Base-by-base conservation (phyloP, 352 stramenopile genomes). In the Phytophthora chlamydospora region DNA sequence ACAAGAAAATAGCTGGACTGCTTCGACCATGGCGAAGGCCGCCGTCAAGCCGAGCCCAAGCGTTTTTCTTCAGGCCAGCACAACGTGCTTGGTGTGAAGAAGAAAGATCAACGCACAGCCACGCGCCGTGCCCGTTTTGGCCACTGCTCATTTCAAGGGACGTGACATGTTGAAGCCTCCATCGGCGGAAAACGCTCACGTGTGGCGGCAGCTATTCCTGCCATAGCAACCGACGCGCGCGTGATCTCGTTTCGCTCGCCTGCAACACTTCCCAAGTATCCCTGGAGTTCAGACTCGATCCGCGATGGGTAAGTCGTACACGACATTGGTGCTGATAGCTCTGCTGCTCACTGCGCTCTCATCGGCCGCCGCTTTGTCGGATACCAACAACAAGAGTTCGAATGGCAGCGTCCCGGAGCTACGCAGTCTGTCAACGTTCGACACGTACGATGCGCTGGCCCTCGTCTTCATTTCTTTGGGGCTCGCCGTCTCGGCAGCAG, bases 391-490 rank as follows among this genome's bases (percentile, higher is more conserved):
- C n/a, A 63, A 50, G 24, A 64, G 41, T 32, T 55, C 56, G 11
- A 67, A 58, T 27, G 40, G 69, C 46, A 45, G 53, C 29, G 34
- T 51, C 36, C 41, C 52, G 6, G 53, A 54, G 27, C 16, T 69
- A 12, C 53, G 61, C 14, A 42, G 38, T 41, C 45, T 85, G 7
- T 78, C 73, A 31, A 51, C 63, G 8, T 66, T 80, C 48, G 49
- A 76, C 32, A 69, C 39, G 5, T 72, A 68, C 58, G 73, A 83
- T 38, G 53, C 71, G 9, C 10, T 80, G 8, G 73, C 66, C 12
- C 66, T 85, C 10, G 32, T 75, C 17, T 64, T 83, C 58, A 81
- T 83, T 40, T 44, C 48, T 27, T 4, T 75, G 11, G 74, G 73
- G 0, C 62, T 86, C 13, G 71, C 71, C 10, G 47, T 78, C 6